Base-by-base conservation (phyloP, 2,329 filamentous ascomycete species). In the Ceratocystis harringtonii region DNA sequence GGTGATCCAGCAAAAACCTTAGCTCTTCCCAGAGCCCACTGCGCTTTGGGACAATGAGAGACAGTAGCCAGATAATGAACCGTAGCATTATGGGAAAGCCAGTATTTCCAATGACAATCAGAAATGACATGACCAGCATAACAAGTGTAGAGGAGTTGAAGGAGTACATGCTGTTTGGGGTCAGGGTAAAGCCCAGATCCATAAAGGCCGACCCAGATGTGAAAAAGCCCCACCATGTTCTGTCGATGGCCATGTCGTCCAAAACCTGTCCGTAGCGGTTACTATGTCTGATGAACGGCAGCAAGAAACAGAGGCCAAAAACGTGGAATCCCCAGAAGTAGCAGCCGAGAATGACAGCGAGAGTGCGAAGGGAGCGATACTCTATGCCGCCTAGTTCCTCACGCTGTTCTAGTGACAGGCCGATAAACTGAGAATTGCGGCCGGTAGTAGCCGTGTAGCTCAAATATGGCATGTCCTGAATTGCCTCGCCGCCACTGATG, bases 301-400 rank as follows among this genome's bases (percentile, higher is more conserved):
- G 72, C 12, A 96, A 75, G 69, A 85, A 86, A 32, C 90, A 73
- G 45, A 95, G 76, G 0, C 87, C 90, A 2, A 96, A 78, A 1
- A 92, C 70, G 71, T 91, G 89, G 70, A 95, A 96, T 0, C 87
- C 86, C 72, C 90, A 83, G 72, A 88, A 96, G 75, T 97, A 99
- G 6, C 77, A 78, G 2, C 88, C 80, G 22, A 97, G 78, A 36
- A 97, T 85, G 32, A 90, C 73, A 1, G 89, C 89, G 61, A 99
- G 77, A 1, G 90, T 90, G 74, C 96, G 95, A 68, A 99, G 74
- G 0, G 92, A 89, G 5, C 94, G 87, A 72, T 99, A 99, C 74
- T 99, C 94, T 69, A 99, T 96, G 22, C 94, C 94, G 10, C 94
- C 94, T 1, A 99, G 78, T 74, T 99, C 94, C 72, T 99, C 92